A percentile compares a stretch with the other conserved stretches of the same genome.
Conservation (phyloP, 805 yeast species). For the Candida chauliodis region DNA sequence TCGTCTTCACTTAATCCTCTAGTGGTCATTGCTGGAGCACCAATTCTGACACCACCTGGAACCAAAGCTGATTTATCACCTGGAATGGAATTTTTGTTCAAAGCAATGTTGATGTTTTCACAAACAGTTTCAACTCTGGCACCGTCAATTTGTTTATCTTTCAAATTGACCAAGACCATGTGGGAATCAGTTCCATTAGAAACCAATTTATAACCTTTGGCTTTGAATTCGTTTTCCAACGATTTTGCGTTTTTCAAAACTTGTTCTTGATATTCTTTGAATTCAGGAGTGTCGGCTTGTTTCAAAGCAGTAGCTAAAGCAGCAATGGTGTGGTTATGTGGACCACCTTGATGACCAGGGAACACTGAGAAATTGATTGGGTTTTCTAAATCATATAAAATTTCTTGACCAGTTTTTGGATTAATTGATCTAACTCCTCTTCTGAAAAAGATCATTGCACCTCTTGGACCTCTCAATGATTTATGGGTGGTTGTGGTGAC, state of each 20-base stretch:
- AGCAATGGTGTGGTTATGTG: constrained; percentile 96
- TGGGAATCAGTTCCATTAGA: constrained; percentile 95
- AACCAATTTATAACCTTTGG: constrained; percentile 72
- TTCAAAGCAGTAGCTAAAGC: constrained; percentile 94
- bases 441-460: constrained; percentile 96
- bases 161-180: constrained; percentile 79
- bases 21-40: constrained; percentile 98
- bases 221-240: constrained; percentile 64
- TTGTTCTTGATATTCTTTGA: constrained; percentile 76
- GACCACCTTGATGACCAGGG: constrained; percentile 99
- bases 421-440: constrained; percentile 81
- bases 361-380: constrained; percentile 94
- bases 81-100: constrained; percentile 94
- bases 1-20: constrained; percentile 83
- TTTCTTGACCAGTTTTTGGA: constrained; percentile 80
- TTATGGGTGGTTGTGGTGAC: constrained; percentile 98
- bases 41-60: constrained; percentile 95
- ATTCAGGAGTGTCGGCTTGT: constrained; percentile 88
- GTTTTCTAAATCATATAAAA: constrained; percentile 81
- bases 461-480: constrained; percentile 98
- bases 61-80: constrained; percentile 94
- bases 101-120: constrained; percentile 89
- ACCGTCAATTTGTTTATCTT: constrained; percentile 82
- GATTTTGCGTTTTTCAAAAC: constrained; percentile 79
- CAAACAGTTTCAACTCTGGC: constrained; percentile 90